Evolutionary conservation across 306 rosid genomes (phyloP).

Genomic region (Vicia villosa): DNA sequence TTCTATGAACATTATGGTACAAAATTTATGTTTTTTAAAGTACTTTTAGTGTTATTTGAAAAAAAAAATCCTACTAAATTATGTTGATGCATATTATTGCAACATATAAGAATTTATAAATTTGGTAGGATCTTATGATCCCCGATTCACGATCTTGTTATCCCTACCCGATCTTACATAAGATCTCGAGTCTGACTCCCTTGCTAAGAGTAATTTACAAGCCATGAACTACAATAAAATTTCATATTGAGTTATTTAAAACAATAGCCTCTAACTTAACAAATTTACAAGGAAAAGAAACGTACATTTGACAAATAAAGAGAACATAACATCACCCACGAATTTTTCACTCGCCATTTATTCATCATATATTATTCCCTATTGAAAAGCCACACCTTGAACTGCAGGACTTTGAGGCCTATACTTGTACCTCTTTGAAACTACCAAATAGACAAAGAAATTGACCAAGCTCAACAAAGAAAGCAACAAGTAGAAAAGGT

Average conservation of each 20-base stretch:
- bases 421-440: constrained; percentile 67
- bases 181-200: too few species aligned
- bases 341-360: not conserved
- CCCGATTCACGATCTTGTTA: too few species aligned
- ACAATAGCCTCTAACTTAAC: not conserved
- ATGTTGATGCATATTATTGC: too few species aligned
- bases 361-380: constrained; percentile 12
- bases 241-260: constrained; percentile 3
- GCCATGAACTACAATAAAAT: not conserved
- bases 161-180: too few species aligned
- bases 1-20: too few species aligned
- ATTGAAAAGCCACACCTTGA: constrained; percentile 26
- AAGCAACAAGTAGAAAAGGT: constrained; percentile 76
- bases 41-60: too few species aligned
- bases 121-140: too few species aligned
- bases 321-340: not conserved
- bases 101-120: too few species aligned
- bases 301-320: constrained; percentile 12
- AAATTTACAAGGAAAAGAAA: constrained; percentile 27
- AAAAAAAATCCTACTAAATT: too few species aligned
- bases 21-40: too few species aligned
- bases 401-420: constrained; percentile 45
- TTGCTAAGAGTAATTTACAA: not conserved
- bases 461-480: constrained; percentile 68
- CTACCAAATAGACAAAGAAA: constrained; percentile 58